Evolutionary conservation across 2,329 filamentous ascomycete genomes (phyloP).

Genomic region (Aureobasidium sp.): DNA sequence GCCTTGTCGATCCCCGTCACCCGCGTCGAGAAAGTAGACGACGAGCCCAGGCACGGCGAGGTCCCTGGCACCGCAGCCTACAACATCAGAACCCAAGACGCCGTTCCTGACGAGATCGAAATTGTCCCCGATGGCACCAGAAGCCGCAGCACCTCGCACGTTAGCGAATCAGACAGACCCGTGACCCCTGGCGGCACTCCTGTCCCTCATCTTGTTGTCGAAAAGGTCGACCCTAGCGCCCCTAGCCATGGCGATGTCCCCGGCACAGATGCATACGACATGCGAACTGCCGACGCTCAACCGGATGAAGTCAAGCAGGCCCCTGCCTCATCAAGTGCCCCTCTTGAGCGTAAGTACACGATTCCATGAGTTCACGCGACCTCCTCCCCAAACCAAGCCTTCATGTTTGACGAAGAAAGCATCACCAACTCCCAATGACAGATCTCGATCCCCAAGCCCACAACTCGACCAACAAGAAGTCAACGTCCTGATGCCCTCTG

Average conservation of each 20-base stretch:
- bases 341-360: conserved; percentile 49
- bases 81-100: conserved; percentile 48
- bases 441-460: conserved; percentile 28
- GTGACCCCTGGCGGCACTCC: conserved; percentile 43
- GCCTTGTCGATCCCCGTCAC: conserved; percentile 43
- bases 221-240: conserved; percentile 49
- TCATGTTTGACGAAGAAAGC: conserved; percentile 52
- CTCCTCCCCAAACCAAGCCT: conserved; percentile 11
- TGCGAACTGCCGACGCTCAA: conserved; percentile 49
- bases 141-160: conserved; percentile 23
- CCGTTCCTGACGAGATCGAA: conserved; percentile 56
- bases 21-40: conserved; percentile 55
- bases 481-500: conserved; percentile 2
- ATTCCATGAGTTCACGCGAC: conserved; percentile 1
- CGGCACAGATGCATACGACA: conserved; percentile 49
- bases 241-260: conserved; percentile 54
- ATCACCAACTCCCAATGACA: conserved; percentile 45
- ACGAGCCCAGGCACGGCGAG: conserved; percentile 50
- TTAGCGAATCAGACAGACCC: conserved; percentile 36
- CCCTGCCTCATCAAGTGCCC: conserved; percentile 33
- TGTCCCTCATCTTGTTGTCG: conserved; percentile 53
- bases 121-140: conserved; percentile 42
- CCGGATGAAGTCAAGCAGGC: conserved; percentile 49
- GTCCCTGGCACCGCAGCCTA: conserved; percentile 54
- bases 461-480: neutral